Base-by-base conservation (phyloP, 2,329 filamentous ascomycete genomes). In the Fusarium nurragi region DNA sequence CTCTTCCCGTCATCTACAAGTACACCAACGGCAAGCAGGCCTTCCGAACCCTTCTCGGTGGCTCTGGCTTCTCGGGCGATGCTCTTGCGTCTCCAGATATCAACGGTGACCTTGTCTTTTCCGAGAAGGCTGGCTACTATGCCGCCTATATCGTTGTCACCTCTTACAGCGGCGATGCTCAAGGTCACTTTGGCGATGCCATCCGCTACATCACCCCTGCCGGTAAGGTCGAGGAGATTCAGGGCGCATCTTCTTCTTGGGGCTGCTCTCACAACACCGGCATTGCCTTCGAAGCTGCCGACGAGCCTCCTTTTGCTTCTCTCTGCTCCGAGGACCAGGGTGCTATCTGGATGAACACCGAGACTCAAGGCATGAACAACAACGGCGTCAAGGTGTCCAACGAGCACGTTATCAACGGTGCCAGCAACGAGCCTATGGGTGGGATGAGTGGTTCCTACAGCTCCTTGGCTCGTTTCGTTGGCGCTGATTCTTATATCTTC, bases 181-280 rank as follows among this genome's bases (percentile, higher is more conserved):
- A 76, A 5, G 86, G 86, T 34, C 86, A 88, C 73, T 88, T 79
- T 45, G 86, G 86, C 23, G 86, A 88, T 50, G 77, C 78, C 43
- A 77, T 79, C 54, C 77, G 77, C 52, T 79, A 79, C 65, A 54
- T 79, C 53, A 83, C 77, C 52, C 81, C 86, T 32, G 76, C 77
- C 18, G 86, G 86, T 13, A 80, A 77, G 9, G 73, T 88, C 5
- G 75, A 83, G 65, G 77, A 74, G 12, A 86, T 87, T 58, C 45
- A 73, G 3, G 85, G 84, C 2, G 84, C 86, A 4, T 81, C 81
- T 39, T 85, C 81, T 54, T 78, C 79, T 14, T 88, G 85, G 81
- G 86, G 86, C 18, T 89, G 86, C 78, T 86, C 82, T 7, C 86
- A 88, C 79, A 89, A 89, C 76, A 88, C 86, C 1, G 86, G 86